phyloP scores from a whole-genome alignment of 2,329 filamentous ascomycete species.

The Diaporthe nobilis region DNA sequence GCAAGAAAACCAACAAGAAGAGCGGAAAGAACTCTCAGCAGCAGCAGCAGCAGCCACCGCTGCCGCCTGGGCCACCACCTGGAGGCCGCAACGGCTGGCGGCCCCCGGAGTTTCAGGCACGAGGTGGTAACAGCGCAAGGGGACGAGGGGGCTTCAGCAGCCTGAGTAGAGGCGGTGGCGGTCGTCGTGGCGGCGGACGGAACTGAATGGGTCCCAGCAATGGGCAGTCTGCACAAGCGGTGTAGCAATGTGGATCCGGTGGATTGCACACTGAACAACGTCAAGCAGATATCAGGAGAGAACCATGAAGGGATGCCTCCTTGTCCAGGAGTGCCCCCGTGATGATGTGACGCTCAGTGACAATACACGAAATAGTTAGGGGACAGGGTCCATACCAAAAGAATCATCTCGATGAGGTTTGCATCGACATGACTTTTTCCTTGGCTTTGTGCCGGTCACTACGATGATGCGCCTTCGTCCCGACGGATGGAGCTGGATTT shows the following conservation, averaged over 20 bases:
- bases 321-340: not conserved
- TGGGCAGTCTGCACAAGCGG: not conserved
- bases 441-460: not conserved
- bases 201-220: constrained; percentile 12
- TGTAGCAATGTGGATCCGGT: not conserved
- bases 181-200: constrained; percentile 23
- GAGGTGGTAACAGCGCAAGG: constrained; percentile 18
- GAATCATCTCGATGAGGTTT: not conserved
- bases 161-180: constrained; percentile 33
- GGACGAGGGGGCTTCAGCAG: constrained; percentile 40
- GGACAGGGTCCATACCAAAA: too few species aligned
- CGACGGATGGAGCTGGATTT: not conserved
- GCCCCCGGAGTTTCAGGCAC: constrained; percentile 25
- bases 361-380: too few species aligned
- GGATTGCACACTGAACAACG: not conserved
- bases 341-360: not conserved
- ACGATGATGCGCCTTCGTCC: not conserved
- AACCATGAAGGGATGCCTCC: not conserved
- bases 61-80: constrained; percentile 26
- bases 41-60: constrained; percentile 30
- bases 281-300: not conserved
- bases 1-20: constrained; percentile 32
- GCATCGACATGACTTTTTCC: not conserved
- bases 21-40: constrained; percentile 23
- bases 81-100: not conserved